phyloP scores from a whole-genome alignment of 2,329 filamentous ascomycete genomes.

The Botrytis paeoniae region DNA sequence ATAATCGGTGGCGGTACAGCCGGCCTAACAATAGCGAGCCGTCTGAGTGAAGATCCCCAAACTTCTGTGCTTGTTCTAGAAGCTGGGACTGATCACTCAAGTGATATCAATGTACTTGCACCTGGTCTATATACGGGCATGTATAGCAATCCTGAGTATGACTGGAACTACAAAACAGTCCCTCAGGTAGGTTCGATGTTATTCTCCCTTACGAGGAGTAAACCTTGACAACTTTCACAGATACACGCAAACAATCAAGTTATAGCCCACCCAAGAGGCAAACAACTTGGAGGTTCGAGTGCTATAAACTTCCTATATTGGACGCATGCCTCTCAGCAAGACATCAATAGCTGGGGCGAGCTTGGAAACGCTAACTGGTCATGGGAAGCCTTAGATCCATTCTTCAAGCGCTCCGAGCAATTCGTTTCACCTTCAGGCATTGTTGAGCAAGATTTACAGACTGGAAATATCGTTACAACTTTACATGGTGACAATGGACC shows the following conservation, averaged over 20 bases:
- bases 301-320: constrained; percentile 40
- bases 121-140: neutral
- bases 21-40: constrained; percentile 22
- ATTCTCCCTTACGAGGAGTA: neutral
- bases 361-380: constrained; percentile 8
- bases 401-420: constrained; percentile 38
- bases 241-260: constrained; percentile 15
- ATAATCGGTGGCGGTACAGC: constrained; percentile 2
- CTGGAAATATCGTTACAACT: constrained; percentile 44
- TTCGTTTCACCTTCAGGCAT: neutral
- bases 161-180: constrained; percentile 22
- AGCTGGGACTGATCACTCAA: constrained; percentile 21
- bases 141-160: constrained; percentile 28
- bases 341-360: constrained; percentile 42
- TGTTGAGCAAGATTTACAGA: constrained; percentile 1
- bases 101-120: constrained; percentile 8
- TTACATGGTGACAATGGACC: constrained; percentile 40
- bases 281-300: constrained; percentile 38
- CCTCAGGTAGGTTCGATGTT: constrained; percentile 7
- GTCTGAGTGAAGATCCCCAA: constrained; percentile 19
- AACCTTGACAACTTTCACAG: neutral
- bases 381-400: constrained; percentile 40
- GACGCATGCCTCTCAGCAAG: constrained; percentile 27
- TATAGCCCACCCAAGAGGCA: constrained; percentile 34
- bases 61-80: constrained; percentile 23